Base-by-base conservation (phyloP, 1,284 basidiomycete genomes). In the Ceraceosorus guamensis region DNA sequence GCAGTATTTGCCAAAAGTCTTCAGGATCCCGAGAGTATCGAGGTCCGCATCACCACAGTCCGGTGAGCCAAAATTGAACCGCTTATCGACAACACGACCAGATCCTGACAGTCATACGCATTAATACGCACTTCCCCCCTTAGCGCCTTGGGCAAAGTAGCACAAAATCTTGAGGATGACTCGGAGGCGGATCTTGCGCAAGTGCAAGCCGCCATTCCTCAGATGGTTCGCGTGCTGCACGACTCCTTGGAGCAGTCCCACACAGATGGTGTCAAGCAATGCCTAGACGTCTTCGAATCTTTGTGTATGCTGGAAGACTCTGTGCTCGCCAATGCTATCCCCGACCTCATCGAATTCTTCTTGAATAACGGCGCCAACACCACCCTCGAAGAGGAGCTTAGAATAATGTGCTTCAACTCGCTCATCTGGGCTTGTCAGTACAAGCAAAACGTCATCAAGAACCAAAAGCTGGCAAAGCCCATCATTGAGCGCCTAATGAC, bases 231-330 rank as follows among this genome's bases (percentile, higher is more conserved):
- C 59, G 91, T 97, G 49, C 85, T 97, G 48, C 87, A 88, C 43
- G 87, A 91, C 77, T 84, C 85, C 54, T 83, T 98, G n/a, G 87
- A 89, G 72, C 79, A 83, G 46, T 84, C 82, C 46, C 87, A 97
- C 74, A 88, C 91, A 73, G 82, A 83, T 46, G 86, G 85, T 60
- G 89, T 89, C 55, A 86, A 91, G 62, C 86, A 93, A 71, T 82
- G 92, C 35, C 95, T 96, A 71, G 95, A 98, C 73, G 89, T 96
- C 30, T 83, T 98, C 63, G 95, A 98, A 81, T 93, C 90, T 1
- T 84, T 98, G 55, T 83, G 96, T 52, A 93, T 68, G 62, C 75
- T 90, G 86, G 95, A 99, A 81, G 85, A 89, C 13, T 92, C 93
- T 35, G 81, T 98, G 47, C 83, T 99, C 51, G 85, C 88, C 60